phyloP scores from a whole-genome alignment of 345 rosid genomes.

The Arabidopsis thaliana region DNA sequence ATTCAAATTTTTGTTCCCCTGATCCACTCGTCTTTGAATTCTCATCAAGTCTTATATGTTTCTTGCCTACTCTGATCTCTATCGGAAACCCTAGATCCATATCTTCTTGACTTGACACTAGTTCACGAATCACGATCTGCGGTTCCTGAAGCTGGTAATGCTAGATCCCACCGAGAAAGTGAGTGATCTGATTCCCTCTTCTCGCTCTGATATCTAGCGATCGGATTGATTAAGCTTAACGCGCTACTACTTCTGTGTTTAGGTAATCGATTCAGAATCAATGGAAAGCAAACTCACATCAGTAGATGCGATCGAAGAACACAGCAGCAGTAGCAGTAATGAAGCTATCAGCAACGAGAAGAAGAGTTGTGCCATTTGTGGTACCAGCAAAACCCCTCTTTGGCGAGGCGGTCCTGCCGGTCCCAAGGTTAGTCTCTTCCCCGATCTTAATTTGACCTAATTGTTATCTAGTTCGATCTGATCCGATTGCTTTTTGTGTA shows the following conservation, averaged over 20 bases:
- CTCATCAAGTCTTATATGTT: neutral
- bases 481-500: conserved; percentile 41
- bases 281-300: conserved; percentile 27
- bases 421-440: conserved; percentile 57
- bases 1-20: conserved; percentile 16
- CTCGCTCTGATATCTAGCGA: neutral
- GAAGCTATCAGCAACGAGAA: conserved; percentile 43
- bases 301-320: conserved; percentile 42
- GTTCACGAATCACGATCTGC: conserved; percentile 36
- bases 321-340: conserved; percentile 27
- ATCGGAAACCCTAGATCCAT: neutral
- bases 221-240: conserved; percentile 17
- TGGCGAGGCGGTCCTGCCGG: conserved; percentile 95
- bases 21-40: neutral
- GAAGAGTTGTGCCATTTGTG: conserved; percentile 71
- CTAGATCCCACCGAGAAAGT: conserved; percentile 59
- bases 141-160: conserved; percentile 41
- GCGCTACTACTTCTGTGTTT: neutral
- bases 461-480: neutral
- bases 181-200: conserved; percentile 47
- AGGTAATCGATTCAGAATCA: conserved; percentile 50
- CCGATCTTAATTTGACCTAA: neutral
- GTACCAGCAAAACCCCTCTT: conserved; percentile 78
- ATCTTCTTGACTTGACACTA: conserved; percentile 9
- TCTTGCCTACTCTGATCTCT: neutral